phyloP scores from a whole-genome alignment of 2,329 filamentous ascomycete genomes.

The Colletotrichum shisoi region DNA sequence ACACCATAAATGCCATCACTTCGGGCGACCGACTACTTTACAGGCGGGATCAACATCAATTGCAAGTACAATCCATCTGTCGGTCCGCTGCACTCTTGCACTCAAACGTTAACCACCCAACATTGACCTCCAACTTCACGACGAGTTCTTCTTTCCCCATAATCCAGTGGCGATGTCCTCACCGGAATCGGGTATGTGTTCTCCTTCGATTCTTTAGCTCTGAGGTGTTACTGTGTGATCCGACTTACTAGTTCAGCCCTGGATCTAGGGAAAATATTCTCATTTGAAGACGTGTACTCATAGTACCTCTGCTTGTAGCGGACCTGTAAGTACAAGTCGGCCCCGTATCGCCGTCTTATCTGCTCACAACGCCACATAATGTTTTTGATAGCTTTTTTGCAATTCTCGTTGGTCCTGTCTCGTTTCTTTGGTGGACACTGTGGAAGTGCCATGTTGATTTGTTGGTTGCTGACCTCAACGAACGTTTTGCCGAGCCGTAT shows the following conservation, averaged over 20 bases:
- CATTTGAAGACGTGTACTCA: slow-evolving; percentile 2
- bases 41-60: neutral
- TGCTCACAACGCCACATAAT: slow-evolving; percentile 2
- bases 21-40: neutral
- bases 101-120: too few relatives aligned
- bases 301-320: neutral
- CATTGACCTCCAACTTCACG: neutral
- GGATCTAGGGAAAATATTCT: neutral
- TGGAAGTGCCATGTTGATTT: neutral
- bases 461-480: neutral
- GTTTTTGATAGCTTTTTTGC: neutral
- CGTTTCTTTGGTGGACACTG: slow-evolving; percentile 1
- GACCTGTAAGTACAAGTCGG: slow-evolving; percentile 9
- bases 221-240: neutral
- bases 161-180: neutral
- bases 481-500: neutral
- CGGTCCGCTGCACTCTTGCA: too few relatives aligned
- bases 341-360: neutral
- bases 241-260: neutral
- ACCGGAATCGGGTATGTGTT: neutral
- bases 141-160: neutral
- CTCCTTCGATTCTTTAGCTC: slow-evolving; percentile 2
- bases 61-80: too few relatives aligned
- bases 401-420: slow-evolving; percentile 18
- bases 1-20: neutral